Conservation (phyloP, 1,284 basidiomycete species). For the Trichosporon faecale region DNA sequence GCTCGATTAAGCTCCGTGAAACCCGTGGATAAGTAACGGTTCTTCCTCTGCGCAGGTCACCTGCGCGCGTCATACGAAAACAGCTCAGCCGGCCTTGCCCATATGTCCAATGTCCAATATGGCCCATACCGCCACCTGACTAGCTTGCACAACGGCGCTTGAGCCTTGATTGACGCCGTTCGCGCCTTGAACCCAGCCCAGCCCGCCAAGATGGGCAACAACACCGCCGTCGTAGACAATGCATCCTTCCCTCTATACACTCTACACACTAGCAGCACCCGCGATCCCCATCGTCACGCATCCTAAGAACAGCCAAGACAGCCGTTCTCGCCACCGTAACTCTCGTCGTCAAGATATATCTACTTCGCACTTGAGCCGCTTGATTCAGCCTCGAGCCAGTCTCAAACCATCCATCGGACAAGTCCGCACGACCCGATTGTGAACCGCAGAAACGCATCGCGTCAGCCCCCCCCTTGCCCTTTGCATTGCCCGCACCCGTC, state of each 20-base stretch:
- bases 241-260: not conserved
- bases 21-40: not conserved
- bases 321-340: not conserved
- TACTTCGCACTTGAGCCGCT: not conserved
- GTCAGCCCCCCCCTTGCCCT: not conserved
- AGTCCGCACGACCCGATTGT: not conserved
- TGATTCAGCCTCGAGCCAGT: not conserved
- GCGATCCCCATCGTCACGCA: not conserved
- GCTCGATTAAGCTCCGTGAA: not conserved
- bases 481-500: not conserved
- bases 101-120: not conserved
- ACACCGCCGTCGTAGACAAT: not conserved
- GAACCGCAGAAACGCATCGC: not conserved
- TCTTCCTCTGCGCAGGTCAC: not conserved
- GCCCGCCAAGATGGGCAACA: not conserved
- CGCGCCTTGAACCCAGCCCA: not conserved
- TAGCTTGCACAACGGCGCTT: not conserved
- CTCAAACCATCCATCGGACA: slow-evolving; percentile 8
- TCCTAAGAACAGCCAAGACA: not conserved
- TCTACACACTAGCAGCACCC: not conserved
- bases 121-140: not conserved
- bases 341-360: not conserved
- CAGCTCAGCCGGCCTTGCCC: not conserved
- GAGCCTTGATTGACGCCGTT: slow-evolving; percentile 10
- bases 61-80: not conserved